Evolutionary conservation across 768 basidiomycete species (phyloP).

Genomic region (Hericium erinaceus): DNA sequence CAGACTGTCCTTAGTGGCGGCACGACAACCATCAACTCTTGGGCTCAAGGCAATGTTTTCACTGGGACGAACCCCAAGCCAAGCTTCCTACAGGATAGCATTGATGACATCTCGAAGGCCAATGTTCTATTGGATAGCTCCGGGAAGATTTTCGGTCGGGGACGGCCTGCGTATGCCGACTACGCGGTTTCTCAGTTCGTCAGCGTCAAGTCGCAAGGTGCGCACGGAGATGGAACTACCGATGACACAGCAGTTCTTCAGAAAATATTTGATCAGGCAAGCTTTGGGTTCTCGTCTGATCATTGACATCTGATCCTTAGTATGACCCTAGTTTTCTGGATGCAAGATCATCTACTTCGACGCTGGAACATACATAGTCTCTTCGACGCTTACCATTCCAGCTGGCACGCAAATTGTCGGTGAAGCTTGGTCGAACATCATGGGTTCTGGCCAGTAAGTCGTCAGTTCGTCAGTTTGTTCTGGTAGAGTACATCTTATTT

Average conservation of each 20-base stretch:
- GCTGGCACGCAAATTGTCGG: slow-evolving; percentile 37
- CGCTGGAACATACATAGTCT: slow-evolving; percentile 44
- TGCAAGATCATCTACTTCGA: slow-evolving; percentile 82
- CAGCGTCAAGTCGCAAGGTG: slow-evolving; percentile 65
- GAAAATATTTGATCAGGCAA: slow-evolving; percentile 48
- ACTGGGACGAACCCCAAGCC: slow-evolving; percentile 35
- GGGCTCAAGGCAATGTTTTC: slow-evolving; percentile 75
- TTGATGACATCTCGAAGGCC: slow-evolving; percentile 45
- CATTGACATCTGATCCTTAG: too few relatives aligned
- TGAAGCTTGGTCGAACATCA: slow-evolving; percentile 42
- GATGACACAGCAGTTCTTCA: slow-evolving; percentile 69
- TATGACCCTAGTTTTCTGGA: slow-evolving; percentile 42
- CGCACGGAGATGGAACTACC: slow-evolving; percentile 63
- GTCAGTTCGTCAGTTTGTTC: not conserved
- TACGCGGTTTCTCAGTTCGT: slow-evolving; percentile 59
- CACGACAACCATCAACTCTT: slow-evolving; percentile 49
- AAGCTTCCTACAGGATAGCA: slow-evolving; percentile 40
- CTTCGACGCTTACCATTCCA: slow-evolving; percentile 40
- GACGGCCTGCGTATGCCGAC: slow-evolving; percentile 49
- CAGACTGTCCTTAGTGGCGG: slow-evolving; percentile 49
- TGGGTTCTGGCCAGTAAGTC: slow-evolving; percentile 20
- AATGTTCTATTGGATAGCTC: slow-evolving; percentile 41
- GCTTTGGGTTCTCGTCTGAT: not conserved
- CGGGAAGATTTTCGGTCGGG: slow-evolving; percentile 55
- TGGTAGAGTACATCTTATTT: not conserved